Base-by-base conservation (phyloP, 306 rosid genomes). In the Benincasa hispida region DNA sequence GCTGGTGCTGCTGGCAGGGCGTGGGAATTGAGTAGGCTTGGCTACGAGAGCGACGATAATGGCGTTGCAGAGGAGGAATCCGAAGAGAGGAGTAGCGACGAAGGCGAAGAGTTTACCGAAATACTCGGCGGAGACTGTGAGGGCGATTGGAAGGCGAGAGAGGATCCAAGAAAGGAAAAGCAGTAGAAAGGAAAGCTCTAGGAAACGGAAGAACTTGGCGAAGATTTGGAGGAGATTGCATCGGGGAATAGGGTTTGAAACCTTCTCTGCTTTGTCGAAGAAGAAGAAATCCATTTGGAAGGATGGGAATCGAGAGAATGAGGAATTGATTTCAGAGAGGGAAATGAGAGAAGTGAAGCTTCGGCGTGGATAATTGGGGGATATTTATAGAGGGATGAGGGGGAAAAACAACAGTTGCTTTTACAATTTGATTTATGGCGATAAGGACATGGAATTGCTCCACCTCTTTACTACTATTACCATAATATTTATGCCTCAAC, bases 11-110 rank as follows among this genome's bases (percentile, higher is more conserved):
- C n/a, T n/a, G n/a, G n/a, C n/a, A n/a, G n/a, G 57, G 10, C 51
- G 8, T 10, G 75, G 13, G 84, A 58, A 59, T 30, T 63, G 73
- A 32, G 82, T 77, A 68, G 91, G 88, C 6, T 89, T 89, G 76
- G 85, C 84, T 22, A 89, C 8, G 17, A 91, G 87, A 8, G 97
- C 77, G 66, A 79, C 84, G 65, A 91, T 85, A 80, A 93, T 89
- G 75, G 83, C 89, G 85, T 93, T 86, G 78, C 83, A 91, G 61
- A 91, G 35, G 28, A 88, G 51, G 88, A 93, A 93, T 22, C 89
- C 91, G 76, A 89, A 88, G 85, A 85, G 89, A 30, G 92, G 92
- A 41, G 82, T 88, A 5, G 80, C 74, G 68, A 83, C 30, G 82
- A 91, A 53, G 70, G 37, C 58, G 35, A 77, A 75, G 77, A 89